Conservation (phyloP, 163 green algal species). For the Smithsoniella earleae region DNA sequence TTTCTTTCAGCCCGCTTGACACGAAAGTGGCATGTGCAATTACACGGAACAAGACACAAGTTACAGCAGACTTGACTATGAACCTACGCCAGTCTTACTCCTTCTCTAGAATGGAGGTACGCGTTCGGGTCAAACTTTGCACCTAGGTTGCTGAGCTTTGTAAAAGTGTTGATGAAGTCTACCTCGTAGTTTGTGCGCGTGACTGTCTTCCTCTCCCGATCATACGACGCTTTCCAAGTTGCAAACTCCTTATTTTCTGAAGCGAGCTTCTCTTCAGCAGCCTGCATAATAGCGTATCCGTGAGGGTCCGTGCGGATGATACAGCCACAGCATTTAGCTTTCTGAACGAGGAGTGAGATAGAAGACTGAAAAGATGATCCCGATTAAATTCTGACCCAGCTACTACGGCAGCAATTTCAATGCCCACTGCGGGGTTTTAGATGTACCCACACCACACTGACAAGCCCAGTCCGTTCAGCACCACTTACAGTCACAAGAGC, state of each 20-base stretch:
- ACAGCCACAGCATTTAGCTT: too few relatives aligned
- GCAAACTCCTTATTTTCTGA: slow-evolving; percentile 38
- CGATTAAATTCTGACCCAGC: too few relatives aligned
- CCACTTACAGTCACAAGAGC: too few relatives aligned
- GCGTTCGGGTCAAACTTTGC: slow-evolving; percentile 56
- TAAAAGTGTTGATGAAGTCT: slow-evolving; percentile 55
- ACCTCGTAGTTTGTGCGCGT: slow-evolving; percentile 64
- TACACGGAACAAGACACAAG: not conserved
- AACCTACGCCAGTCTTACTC: not conserved
- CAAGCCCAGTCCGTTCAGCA: too few relatives aligned
- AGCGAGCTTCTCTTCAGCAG: slow-evolving; percentile 24
- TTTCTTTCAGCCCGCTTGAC: slow-evolving; percentile 31
- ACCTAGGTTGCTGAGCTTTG: slow-evolving; percentile 48
- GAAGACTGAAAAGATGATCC: too few relatives aligned
- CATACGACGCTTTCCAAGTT: slow-evolving; percentile 53
- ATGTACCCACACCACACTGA: too few relatives aligned
- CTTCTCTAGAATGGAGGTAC: slow-evolving; percentile 45
- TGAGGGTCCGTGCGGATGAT: too few relatives aligned
- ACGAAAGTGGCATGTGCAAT: slow-evolving; percentile 4
- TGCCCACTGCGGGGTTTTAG: too few relatives aligned
- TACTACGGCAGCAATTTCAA: too few relatives aligned
- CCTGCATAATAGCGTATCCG: not conserved
- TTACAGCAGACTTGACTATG: not conserved
- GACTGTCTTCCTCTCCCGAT: slow-evolving; percentile 50
- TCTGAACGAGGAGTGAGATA: too few relatives aligned